Conservation (phyloP, 73 alveolate genomes). For the Blepharisma japonicum region DNA sequence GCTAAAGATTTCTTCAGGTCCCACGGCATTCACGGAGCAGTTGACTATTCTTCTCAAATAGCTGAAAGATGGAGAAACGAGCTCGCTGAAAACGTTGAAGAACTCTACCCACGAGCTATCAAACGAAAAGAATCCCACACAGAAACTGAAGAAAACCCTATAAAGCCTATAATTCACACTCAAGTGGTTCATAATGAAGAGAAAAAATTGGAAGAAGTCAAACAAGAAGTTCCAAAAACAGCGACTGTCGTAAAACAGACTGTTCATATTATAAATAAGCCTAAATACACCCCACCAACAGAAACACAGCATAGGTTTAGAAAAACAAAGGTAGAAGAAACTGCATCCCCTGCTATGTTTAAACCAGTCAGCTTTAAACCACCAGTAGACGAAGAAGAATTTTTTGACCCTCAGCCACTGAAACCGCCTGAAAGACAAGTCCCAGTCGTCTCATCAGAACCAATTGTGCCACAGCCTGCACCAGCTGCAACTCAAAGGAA, state of each 20-base stretch:
- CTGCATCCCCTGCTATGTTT: neutral
- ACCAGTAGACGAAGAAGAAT: slow-evolving; percentile 18
- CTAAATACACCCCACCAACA: neutral
- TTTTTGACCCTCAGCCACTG: slow-evolving; percentile 23
- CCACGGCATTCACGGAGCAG: slow-evolving; percentile 9
- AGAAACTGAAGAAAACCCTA: neutral
- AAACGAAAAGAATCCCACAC: neutral
- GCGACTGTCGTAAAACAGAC: too few species aligned
- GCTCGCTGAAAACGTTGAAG: slow-evolving; percentile 14
- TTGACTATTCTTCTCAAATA: slow-evolving; percentile 19
- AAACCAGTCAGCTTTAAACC: slow-evolving; percentile 23
- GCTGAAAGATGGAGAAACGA: slow-evolving; percentile 33
- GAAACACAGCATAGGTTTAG: slow-evolving; percentile 24
- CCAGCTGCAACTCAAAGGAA: slow-evolving; percentile 9
- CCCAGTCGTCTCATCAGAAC: neutral
- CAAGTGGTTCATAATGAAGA: neutral
- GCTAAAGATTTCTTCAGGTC: neutral
- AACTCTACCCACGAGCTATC: neutral
- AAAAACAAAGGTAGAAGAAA: slow-evolving; percentile 20
- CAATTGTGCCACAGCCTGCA: slow-evolving; percentile 1
- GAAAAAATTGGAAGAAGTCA: neutral
- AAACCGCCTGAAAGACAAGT: slow-evolving; percentile 2
- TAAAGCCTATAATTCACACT: neutral
- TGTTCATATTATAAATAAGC: too few species aligned
- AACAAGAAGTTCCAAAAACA: neutral